Conservation (phyloP, 2,329 filamentous ascomycete species). For the Fusarium sp. region DNA sequence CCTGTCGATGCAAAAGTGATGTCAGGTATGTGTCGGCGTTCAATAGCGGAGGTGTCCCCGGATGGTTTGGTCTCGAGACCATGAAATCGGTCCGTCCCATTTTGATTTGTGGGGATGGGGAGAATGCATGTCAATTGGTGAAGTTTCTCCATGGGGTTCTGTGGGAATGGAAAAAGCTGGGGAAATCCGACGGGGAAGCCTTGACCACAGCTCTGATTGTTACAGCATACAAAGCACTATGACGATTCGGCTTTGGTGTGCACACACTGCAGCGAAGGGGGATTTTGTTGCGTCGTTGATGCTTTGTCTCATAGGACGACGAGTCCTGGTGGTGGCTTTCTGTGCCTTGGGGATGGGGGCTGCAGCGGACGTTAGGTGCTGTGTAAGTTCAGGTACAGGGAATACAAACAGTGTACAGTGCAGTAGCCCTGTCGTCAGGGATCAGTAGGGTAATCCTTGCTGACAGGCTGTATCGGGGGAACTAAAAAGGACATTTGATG, state of each 20-base stretch:
- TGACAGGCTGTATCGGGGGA: neutral
- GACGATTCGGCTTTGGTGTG: neutral
- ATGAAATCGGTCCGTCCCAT: slow-evolving; percentile 46
- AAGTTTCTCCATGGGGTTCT: slow-evolving; percentile 24
- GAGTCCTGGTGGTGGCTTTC: neutral
- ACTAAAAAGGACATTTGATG: slow-evolving; percentile 4
- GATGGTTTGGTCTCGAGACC: slow-evolving; percentile 34
- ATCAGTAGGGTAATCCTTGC: slow-evolving; percentile 8
- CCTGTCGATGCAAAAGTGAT: slow-evolving; percentile 19
- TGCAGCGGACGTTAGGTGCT: neutral
- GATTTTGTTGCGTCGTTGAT: neutral
- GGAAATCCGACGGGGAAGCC: slow-evolving; percentile 15
- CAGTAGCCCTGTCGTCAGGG: neutral
- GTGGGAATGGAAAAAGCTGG: slow-evolving; percentile 18
- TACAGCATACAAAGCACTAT: neutral
- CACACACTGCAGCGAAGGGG: neutral
- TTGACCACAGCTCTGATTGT: too few species aligned
- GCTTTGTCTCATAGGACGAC: slow-evolving; percentile 7
- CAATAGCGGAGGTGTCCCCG: slow-evolving; percentile 18
- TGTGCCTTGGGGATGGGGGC: neutral
- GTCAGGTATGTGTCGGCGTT: slow-evolving; percentile 19
- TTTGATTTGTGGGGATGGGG: slow-evolving; percentile 28
- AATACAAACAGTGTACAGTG: neutral
- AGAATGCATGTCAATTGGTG: neutral
- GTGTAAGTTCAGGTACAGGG: neutral